Conservation (phyloP, 352 stramenopile species). For the Pythium brassicae region DNA sequence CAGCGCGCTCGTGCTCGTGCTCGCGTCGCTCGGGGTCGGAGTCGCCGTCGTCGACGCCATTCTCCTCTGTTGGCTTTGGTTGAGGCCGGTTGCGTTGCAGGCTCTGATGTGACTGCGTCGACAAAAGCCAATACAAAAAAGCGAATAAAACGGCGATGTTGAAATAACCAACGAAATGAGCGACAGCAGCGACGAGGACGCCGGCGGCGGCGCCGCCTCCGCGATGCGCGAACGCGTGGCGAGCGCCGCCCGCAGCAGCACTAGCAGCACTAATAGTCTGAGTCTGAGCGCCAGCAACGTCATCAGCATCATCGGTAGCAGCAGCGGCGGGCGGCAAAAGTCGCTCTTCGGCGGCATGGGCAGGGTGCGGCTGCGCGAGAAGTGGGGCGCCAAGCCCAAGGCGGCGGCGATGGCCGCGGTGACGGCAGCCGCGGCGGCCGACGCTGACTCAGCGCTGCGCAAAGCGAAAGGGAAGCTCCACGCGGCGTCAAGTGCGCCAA, state of each 20-base stretch:
- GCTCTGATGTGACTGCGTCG: slow-evolving; percentile 6
- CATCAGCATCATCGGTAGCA: slow-evolving; percentile 1
- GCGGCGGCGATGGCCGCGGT: slow-evolving; percentile 1
- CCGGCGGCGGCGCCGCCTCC: background rate
- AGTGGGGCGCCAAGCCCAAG: slow-evolving; percentile 29
- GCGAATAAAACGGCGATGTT: background rate
- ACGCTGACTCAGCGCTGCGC: slow-evolving; percentile 2
- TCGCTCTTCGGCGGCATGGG: slow-evolving; percentile 51
- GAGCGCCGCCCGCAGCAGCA: background rate
- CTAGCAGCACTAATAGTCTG: background rate
- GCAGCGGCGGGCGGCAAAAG: slow-evolving; percentile 19
- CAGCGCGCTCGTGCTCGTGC: slow-evolving; percentile 12
- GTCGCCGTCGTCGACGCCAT: slow-evolving; percentile 1
- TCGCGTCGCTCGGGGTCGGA: slow-evolving; percentile 22
- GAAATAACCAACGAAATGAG: slow-evolving; percentile 23
- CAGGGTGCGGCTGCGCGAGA: slow-evolving; percentile 20
- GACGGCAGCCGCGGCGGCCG: background rate
- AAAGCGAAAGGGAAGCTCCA: slow-evolving; percentile 16
- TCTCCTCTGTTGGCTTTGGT: slow-evolving; percentile 1
- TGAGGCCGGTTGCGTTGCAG: slow-evolving; percentile 2
- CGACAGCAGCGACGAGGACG: slow-evolving; percentile 36
- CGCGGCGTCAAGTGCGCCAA: background rate
- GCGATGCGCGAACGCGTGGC: background rate
- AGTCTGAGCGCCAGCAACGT: slow-evolving; percentile 6
- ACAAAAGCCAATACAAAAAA: slow-evolving; percentile 1